Conservation (phyloP, 768 basidiomycete genomes). For the Macrolepiota albuminosa region DNA sequence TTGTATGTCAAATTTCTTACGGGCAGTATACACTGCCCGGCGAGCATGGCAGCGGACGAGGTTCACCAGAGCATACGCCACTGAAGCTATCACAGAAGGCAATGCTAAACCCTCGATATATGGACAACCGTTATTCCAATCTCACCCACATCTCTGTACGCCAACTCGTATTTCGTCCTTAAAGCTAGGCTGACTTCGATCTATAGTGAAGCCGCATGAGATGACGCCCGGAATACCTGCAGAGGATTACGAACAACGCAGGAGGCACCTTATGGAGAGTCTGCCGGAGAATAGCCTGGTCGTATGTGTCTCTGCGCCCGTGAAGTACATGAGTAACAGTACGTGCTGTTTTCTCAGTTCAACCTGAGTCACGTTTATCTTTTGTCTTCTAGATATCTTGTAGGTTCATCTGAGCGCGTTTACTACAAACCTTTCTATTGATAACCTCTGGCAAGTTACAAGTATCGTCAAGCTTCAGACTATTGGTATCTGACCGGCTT, state of each 20-base stretch:
- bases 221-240: constrained; percentile 78
- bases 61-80: constrained; percentile 16
- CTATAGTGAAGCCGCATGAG: constrained; percentile 54
- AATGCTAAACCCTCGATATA: constrained; percentile 70
- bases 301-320: constrained; percentile 69
- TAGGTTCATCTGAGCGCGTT: constrained; percentile 32
- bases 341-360: background rate
- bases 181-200: background rate
- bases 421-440: background rate
- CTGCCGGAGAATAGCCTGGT: constrained; percentile 74
- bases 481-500: constrained; percentile 98
- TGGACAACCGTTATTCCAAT: constrained; percentile 73
- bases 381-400: constrained; percentile 56
- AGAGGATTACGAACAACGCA: constrained; percentile 71
- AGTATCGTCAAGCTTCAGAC: constrained; percentile 88
- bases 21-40: constrained; percentile 9
- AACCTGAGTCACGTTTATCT: constrained; percentile 24
- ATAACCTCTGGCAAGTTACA: constrained; percentile 57
- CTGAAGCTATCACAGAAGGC: constrained; percentile 12
- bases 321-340: constrained; percentile 87
- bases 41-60: constrained; percentile 9
- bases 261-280: constrained; percentile 64
- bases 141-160: constrained; percentile 80
- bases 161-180: constrained; percentile 6
- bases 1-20: constrained; percentile 15